A percentile compares a stretch with the other conserved stretches of the same genome.
phyloP scores from a whole-genome alignment of 345 rosid species.

The Salix dunnii region DNA sequence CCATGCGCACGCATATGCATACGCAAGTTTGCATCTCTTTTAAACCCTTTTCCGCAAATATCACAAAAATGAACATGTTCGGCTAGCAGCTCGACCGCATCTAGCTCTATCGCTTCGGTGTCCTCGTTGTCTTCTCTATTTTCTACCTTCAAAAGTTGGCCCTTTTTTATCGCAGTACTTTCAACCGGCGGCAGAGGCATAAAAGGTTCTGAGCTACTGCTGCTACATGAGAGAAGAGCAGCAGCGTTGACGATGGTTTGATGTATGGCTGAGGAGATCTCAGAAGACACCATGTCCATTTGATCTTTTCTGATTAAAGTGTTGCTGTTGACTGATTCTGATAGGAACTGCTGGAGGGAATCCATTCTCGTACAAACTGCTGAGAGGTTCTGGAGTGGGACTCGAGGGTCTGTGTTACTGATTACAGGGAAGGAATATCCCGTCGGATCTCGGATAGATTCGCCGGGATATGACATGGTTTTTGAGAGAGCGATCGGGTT shows the following conservation, averaged over 20 bases:
- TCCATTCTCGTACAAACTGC: slow-evolving; percentile 41
- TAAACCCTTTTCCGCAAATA: slow-evolving; percentile 73
- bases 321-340: slow-evolving; percentile 39
- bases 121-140: slow-evolving; percentile 8
- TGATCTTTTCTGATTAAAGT: slow-evolving; percentile 30
- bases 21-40: slow-evolving; percentile 66
- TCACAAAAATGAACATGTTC: slow-evolving; percentile 70
- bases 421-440: slow-evolving; percentile 5
- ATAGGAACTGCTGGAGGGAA: slow-evolving; percentile 37
- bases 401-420: slow-evolving; percentile 8
- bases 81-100: slow-evolving; percentile 58
- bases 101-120: slow-evolving; percentile 49
- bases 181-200: not conserved
- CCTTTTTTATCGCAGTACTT: not conserved
- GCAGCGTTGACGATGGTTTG: slow-evolving; percentile 49
- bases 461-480: slow-evolving; percentile 19
- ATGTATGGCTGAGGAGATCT: slow-evolving; percentile 49
- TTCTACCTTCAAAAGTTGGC: not conserved
- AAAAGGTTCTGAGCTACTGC: slow-evolving; percentile 9
- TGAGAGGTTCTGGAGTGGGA: slow-evolving; percentile 38
- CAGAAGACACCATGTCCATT: slow-evolving; percentile 50
- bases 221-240: slow-evolving; percentile 34
- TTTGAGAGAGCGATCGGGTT: not conserved
- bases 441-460: not conserved
- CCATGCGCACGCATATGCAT: slow-evolving; percentile 90